These are phyloP conservation scores for Simmondsia chinensis DNA, from an alignment of 148 eudicot species.

Conservation along the genomic window DNA sequence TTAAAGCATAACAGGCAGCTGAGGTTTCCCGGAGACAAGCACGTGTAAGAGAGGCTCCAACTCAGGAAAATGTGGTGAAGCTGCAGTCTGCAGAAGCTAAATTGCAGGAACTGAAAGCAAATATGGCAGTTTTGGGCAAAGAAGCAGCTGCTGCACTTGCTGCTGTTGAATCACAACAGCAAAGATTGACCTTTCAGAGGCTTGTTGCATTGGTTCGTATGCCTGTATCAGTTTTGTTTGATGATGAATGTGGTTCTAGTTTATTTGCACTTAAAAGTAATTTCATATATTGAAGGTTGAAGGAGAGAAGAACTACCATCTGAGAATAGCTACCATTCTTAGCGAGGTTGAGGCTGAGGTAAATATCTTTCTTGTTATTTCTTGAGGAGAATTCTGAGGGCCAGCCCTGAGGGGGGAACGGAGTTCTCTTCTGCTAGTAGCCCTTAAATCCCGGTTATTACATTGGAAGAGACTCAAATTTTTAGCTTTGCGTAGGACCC, in stretches of 20 bases:
- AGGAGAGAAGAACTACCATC: slow-evolving; percentile 40
- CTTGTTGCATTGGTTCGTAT: slow-evolving; percentile 73
- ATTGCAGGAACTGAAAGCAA: slow-evolving; percentile 91
- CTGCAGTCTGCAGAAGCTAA: slow-evolving; percentile 81
- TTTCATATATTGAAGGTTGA: slow-evolving; percentile 27
- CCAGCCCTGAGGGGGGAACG: too few relatives aligned
- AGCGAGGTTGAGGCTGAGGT: slow-evolving; percentile 42
- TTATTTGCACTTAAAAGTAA: slow-evolving; percentile 4
- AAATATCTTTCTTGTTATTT: too few relatives aligned
- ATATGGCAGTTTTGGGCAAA: slow-evolving; percentile 95
- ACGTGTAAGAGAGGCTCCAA: slow-evolving; percentile 86
- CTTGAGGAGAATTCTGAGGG: too few relatives aligned
- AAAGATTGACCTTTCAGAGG: slow-evolving; percentile 92
- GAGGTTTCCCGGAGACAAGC: slow-evolving; percentile 84
- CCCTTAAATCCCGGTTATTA: too few relatives aligned
- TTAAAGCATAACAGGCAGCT: slow-evolving; percentile 67
- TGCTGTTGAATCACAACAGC: slow-evolving; percentile 91
- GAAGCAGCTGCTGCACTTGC: slow-evolving; percentile 92
- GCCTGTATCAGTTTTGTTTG: not conserved
- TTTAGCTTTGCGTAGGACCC: too few relatives aligned
- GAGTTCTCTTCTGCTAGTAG: too few relatives aligned
- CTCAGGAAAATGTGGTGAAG: slow-evolving; percentile 81
- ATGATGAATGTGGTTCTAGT: not conserved
- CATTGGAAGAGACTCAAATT: too few relatives aligned
- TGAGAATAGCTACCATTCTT: slow-evolving; percentile 38